Conservation (phyloP, 1,139 yeast genomes). For the Blastobotrys niveus region DNA sequence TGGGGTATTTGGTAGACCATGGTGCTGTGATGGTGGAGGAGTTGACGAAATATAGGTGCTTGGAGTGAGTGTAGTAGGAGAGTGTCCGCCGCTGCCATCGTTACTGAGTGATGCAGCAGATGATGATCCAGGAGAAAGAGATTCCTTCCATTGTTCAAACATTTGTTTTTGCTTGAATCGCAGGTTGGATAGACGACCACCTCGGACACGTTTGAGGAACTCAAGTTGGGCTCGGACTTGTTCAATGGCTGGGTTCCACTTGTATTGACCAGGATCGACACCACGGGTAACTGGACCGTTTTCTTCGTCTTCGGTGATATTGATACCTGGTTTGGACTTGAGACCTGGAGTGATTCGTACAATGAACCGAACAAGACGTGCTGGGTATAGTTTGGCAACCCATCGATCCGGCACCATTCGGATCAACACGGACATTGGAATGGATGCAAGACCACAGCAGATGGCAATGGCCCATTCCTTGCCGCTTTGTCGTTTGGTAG, state of each 20-base stretch:
- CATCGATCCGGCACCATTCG: conserved; percentile 80
- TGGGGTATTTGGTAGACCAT: conserved; percentile 10
- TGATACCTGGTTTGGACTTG: conserved; percentile 29
- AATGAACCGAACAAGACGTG: conserved; percentile 46
- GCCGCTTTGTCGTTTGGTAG: conserved; percentile 70
- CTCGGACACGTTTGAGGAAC: conserved; percentile 36
- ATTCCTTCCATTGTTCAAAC: conserved; percentile 27
- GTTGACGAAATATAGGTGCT: conserved; percentile 1
- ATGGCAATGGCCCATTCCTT: conserved; percentile 89
- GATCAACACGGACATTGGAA: conserved; percentile 72
- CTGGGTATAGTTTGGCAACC: conserved; percentile 66
- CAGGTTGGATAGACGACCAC: conserved; percentile 37
- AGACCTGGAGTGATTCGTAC: conserved; percentile 34
- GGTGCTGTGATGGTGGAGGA: conserved; percentile 9
- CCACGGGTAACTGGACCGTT: conserved; percentile 19
- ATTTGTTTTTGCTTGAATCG: conserved; percentile 31
- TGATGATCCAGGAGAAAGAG: conserved; percentile 21
- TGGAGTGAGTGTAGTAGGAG: conserved; percentile 10
- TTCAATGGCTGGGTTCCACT: conserved; percentile 41
- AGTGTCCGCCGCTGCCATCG: conserved; percentile 4
- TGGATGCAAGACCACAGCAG: conserved; percentile 71
- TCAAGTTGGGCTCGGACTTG: conserved; percentile 37
- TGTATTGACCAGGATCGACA: conserved; percentile 23
- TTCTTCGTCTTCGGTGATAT: conserved; percentile 26
- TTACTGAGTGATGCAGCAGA: conserved; percentile 7